Evolutionary conservation across 306 rosid species (phyloP), one percentile per base, ranked within the genome.

Genomic region (Sphenostylis stenocarpa): DNA sequence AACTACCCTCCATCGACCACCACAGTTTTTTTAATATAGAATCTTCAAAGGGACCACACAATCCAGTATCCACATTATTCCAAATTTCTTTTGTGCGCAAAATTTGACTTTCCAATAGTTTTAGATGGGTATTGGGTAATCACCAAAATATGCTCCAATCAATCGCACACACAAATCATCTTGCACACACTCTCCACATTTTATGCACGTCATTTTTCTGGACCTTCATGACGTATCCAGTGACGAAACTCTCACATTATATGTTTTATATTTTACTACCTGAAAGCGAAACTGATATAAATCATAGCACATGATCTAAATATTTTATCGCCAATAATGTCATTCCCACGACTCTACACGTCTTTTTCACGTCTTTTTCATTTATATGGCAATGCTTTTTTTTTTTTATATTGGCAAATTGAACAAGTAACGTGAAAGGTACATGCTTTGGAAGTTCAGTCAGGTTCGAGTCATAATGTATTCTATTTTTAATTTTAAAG

Each of bases 51-150:
- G 70, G 80, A 48, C 56, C 70, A 10, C 65, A 24, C 44, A 24
- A 51, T 77, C 56, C 36, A 28, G 41, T 29, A 13, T 24, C 4
- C 38, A 26, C 16, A 36, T 64, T 10, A 34, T 63, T 63, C 17
- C 48, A 68, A 41, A 34, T 55, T 58, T 20, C 51, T 21, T 47
- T 31, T 36, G 78, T 63, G 19, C 36, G 34, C 83, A 66, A 29
- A 63, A 63, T 41, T 77, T 77, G 82, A 77, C 82, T 77, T 79
- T 61, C n/a, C 33, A 61, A 52, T 33, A 26, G 3, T 28, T 67
- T 67, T 26, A 28, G 38, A 36, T 31, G 47, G 9, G 8, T 43
- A 14, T 4, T 26, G 6, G 6, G 51, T 56, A 68, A 77, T 56
- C 45, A 68, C 19, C 31, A 28, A 4, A 31, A 4, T 3, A 76